A percentile compares a stretch with the other conserved stretches of the same genome.
These are phyloP conservation scores for Microdochium trichocladiopsis DNA, from an alignment of 2,329 filamentous ascomycete genomes.

Conservation along the genomic window DNA sequence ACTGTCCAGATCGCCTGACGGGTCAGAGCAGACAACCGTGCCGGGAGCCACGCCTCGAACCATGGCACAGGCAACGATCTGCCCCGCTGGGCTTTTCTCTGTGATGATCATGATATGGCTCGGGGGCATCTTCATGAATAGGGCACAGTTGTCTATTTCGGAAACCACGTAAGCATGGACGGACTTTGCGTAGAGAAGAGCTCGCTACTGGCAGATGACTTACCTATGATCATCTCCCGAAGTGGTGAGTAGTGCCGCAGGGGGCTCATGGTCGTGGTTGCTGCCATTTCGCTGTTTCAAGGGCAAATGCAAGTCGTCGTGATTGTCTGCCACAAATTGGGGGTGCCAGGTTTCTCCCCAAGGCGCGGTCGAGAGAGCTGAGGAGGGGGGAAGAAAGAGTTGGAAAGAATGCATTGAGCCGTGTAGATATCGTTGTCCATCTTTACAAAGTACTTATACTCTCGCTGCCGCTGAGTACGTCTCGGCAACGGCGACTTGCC, in stretches of 20 bases:
- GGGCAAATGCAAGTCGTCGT: background rate
- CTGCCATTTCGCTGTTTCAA: background rate
- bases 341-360: too few species aligned
- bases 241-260: background rate
- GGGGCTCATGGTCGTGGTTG: background rate
- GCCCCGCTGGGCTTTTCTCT: constrained; percentile 10
- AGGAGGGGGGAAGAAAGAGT: too few species aligned
- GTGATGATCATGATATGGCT: constrained; percentile 4
- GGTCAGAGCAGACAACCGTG: constrained; percentile 14
- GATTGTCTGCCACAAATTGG: too few species aligned
- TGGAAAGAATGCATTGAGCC: too few species aligned
- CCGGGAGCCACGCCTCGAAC: constrained; percentile 12
- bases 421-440: too few species aligned
- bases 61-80: constrained; percentile 16
- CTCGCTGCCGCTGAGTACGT: too few species aligned
- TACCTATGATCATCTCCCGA: background rate
- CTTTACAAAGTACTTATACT: too few species aligned
- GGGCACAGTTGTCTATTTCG: background rate
- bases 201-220: background rate
- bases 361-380: too few species aligned
- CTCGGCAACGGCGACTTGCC: too few species aligned
- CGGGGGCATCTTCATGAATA: constrained; percentile 5
- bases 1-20: constrained; percentile 7
- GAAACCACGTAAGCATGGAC: background rate
- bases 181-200: background rate